A percentile compares a stretch with the other conserved stretches of the same genome.
These are phyloP conservation scores for Prunus kanzakura DNA, from an alignment of 306 rosid genomes.

Conservation along the genomic window DNA sequence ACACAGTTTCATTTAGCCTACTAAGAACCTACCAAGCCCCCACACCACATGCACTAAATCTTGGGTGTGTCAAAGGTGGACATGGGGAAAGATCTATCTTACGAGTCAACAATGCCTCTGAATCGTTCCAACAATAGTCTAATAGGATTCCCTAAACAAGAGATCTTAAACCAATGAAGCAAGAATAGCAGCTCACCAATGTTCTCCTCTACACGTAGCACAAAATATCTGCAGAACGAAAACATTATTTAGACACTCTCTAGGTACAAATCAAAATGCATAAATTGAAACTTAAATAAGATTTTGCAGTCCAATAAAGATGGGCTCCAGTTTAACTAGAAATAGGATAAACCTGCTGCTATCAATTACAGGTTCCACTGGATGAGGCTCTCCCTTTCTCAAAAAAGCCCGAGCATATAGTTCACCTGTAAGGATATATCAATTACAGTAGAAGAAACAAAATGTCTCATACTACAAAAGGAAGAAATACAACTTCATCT, in stretches of 20 bases:
- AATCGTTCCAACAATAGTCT: background rate
- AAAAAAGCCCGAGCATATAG: slow-evolving; percentile 96
- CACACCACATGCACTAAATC: too few species aligned
- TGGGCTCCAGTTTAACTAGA: background rate
- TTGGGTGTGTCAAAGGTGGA: background rate
- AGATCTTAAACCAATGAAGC: slow-evolving; percentile 14
- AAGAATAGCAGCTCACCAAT: slow-evolving; percentile 59
- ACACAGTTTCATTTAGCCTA: too few species aligned
- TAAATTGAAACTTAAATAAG: slow-evolving; percentile 12
- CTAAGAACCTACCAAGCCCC: too few species aligned
- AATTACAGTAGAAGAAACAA: slow-evolving; percentile 5
- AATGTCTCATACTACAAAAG: slow-evolving; percentile 5
- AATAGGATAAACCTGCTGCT: slow-evolving; percentile 84
- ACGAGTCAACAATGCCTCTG: background rate
- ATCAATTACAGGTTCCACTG: slow-evolving; percentile 95
- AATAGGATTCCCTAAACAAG: slow-evolving; percentile 1
- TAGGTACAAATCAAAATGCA: slow-evolving; percentile 10
- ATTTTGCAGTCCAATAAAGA: background rate
- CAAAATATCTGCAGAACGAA: slow-evolving; percentile 76
- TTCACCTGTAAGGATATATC: slow-evolving; percentile 60
- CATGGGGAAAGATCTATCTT: background rate
- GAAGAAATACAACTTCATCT: slow-evolving; percentile 2
- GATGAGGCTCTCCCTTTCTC: slow-evolving; percentile 92
- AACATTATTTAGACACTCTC: slow-evolving; percentile 14
- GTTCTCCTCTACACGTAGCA: slow-evolving; percentile 95